These are phyloP conservation scores for Phycomyces blakesleeanus DNA, from an alignment of 192 early-diverging fungal genomes.

Conservation along the genomic window DNA sequence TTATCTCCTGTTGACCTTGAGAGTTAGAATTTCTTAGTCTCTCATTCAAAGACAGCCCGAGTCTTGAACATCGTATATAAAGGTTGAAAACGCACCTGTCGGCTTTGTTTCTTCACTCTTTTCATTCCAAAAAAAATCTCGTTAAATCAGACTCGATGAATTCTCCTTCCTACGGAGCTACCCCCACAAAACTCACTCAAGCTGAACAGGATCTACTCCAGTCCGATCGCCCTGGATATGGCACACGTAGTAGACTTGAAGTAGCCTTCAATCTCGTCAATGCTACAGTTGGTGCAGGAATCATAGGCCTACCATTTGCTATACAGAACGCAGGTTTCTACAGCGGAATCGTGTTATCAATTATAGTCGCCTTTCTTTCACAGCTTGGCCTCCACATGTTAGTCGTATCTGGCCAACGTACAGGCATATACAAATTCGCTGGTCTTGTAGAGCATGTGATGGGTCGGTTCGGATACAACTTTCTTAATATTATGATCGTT, in stretches of 20 bases:
- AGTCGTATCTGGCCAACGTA: conserved; percentile 50
- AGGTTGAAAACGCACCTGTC: too few species aligned
- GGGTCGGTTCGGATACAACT: conserved; percentile 48
- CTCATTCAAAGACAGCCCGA: too few species aligned
- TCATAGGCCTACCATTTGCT: conserved; percentile 65
- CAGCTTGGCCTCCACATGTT: conserved; percentile 53
- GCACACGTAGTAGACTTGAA: conserved; percentile 36
- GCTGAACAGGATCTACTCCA: conserved; percentile 27
- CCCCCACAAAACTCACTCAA: conserved; percentile 12
- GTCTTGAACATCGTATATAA: too few species aligned
- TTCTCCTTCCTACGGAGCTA: conserved; percentile 15
- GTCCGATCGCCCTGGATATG: conserved; percentile 38
- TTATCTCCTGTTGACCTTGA: too few species aligned
- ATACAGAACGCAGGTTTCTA: conserved; percentile 59
- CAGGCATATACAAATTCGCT: conserved; percentile 55
- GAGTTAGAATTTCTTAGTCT: too few species aligned
- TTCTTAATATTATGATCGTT: conserved; percentile 53
- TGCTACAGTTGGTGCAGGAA: conserved; percentile 66
- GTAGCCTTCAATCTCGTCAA: conserved; percentile 65
- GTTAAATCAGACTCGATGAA: too few species aligned
- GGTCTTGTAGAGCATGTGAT: conserved; percentile 46
- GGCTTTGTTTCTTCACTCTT: too few species aligned
- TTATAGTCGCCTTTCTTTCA: conserved; percentile 47
- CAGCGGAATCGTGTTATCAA: conserved; percentile 44
- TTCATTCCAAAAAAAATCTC: too few species aligned